Evolutionary conservation across 148 eudicot species (phyloP).

Genomic region (Limonium bicolor): DNA sequence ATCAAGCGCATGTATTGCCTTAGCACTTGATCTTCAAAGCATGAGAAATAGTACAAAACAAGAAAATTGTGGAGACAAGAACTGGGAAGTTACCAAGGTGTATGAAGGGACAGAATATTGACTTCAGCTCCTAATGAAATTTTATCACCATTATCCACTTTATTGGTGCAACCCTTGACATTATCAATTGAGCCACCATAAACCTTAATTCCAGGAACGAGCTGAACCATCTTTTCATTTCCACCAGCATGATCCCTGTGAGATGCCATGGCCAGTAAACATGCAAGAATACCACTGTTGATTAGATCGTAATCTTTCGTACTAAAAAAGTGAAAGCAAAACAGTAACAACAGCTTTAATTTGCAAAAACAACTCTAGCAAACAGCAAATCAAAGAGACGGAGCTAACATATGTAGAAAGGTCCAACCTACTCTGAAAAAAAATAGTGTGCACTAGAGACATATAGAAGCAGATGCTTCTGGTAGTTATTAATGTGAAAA

Average conservation of each 20-base stretch:
- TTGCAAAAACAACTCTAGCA: no score
- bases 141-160: slow-evolving; percentile 76
- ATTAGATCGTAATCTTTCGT: background rate
- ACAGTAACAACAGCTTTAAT: background rate
- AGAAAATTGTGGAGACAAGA: no score
- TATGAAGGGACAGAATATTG: slow-evolving; percentile 59
- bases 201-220: slow-evolving; percentile 66
- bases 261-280: slow-evolving; percentile 5
- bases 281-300: background rate
- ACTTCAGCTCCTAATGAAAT: slow-evolving; percentile 48
- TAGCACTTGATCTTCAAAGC: no score
- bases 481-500: no score
- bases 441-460: no score
- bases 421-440: no score
- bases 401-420: no score
- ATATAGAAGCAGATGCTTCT: no score
- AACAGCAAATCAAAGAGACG: no score
- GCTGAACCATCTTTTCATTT: slow-evolving; percentile 52
- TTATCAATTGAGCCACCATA: slow-evolving; percentile 87
- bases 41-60: no score
- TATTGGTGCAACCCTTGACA: slow-evolving; percentile 72
- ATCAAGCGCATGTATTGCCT: no score
- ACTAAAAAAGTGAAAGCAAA: background rate
- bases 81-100: slow-evolving; percentile 97
- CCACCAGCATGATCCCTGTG: slow-evolving; percentile 97